Conservation (phyloP, 352 stramenopile species). For the Phytopythium sindhum region DNA sequence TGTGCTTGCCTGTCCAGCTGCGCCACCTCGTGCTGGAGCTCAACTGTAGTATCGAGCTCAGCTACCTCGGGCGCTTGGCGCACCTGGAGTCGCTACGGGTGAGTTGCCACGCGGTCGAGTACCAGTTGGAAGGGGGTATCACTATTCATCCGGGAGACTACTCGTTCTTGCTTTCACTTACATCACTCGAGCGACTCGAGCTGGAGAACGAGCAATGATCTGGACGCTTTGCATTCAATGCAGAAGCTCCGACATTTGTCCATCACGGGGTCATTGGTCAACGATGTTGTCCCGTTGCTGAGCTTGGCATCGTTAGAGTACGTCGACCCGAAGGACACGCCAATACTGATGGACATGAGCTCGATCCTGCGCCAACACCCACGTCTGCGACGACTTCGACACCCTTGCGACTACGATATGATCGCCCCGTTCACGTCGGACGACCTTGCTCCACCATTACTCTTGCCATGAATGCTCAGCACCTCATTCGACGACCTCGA, state of each 20-base stretch:
- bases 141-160: background rate
- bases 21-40: background rate
- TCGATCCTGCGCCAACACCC: background rate
- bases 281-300: background rate
- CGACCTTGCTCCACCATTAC: background rate
- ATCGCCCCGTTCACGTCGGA: background rate
- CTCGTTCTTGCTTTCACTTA: background rate
- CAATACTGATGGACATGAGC: background rate
- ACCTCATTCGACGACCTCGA: background rate
- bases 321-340: background rate
- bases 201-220: background rate
- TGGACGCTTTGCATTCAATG: background rate
- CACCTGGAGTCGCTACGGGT: background rate
- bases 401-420: background rate
- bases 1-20: background rate
- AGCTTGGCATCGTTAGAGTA: background rate
- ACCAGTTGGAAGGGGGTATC: background rate
- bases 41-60: background rate
- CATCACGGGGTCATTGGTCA: background rate
- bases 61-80: background rate
- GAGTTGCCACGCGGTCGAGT: background rate
- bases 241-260: background rate
- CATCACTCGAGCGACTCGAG: background rate
- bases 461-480: background rate
- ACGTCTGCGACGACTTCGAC: background rate